Percentiles rank a stretch among this genome's conserved stretches.
Evolutionary conservation across 1,284 basidiomycete genomes (phyloP).

Genomic region (Cryptococcus jaspeensis): DNA sequence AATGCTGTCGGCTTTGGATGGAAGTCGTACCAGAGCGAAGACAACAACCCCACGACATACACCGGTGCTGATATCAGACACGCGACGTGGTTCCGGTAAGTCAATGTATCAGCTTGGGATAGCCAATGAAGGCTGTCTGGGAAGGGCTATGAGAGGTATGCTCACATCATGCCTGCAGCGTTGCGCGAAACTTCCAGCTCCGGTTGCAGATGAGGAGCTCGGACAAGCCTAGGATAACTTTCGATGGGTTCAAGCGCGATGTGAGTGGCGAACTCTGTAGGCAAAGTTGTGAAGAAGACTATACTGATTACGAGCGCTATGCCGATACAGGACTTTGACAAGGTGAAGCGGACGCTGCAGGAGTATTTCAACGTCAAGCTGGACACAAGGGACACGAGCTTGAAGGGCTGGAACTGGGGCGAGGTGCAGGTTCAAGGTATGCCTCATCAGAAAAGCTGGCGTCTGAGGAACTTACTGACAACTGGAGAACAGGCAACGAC

Average conservation of each 20-base stretch:
- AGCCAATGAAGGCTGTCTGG: background rate
- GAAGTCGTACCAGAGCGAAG: slow-evolving; percentile 65
- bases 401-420: slow-evolving; percentile 99
- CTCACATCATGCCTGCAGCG: slow-evolving; percentile 53
- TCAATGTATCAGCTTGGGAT: background rate
- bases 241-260: slow-evolving; percentile 91
- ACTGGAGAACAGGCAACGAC: slow-evolving; percentile 66
- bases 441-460: background rate
- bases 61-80: slow-evolving; percentile 75
- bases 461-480: background rate
- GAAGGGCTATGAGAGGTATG: background rate
- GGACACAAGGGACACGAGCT: slow-evolving; percentile 80
- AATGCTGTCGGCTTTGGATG: slow-evolving; percentile 87
- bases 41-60: slow-evolving; percentile 59
- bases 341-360: slow-evolving; percentile 70
- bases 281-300: background rate
- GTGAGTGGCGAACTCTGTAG: slow-evolving; percentile 54
- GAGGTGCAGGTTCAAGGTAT: slow-evolving; percentile 87
- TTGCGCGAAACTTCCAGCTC: slow-evolving; percentile 88
- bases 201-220: slow-evolving; percentile 66
- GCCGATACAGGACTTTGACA: slow-evolving; percentile 76
- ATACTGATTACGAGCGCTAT: background rate
- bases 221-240: slow-evolving; percentile 64
- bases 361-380: slow-evolving; percentile 81
- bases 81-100: slow-evolving; percentile 73